Evolutionary conservation across 805 yeast species (phyloP).

Genomic region (Zygosaccharomyces pseudorouxii): DNA sequence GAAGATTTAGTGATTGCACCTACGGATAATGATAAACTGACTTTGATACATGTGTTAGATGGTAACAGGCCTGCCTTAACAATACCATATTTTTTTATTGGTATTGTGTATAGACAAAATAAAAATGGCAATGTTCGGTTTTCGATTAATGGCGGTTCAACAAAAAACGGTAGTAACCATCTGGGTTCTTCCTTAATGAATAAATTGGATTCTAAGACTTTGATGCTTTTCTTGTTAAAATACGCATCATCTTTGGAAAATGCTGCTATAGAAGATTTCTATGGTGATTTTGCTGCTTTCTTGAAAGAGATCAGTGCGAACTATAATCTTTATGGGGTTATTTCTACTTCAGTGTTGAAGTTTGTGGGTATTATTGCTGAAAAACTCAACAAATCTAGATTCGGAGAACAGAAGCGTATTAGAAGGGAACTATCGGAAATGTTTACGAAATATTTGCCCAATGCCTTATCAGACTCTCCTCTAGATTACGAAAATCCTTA

Average conservation of each 20-base stretch:
- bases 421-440: conserved; percentile 52
- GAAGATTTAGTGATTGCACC: conserved; percentile 53
- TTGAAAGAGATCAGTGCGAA: conserved; percentile 54
- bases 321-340: conserved; percentile 41
- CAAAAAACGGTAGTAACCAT: conserved; percentile 12
- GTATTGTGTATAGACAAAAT: conserved; percentile 28
- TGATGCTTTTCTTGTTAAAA: conserved; percentile 50
- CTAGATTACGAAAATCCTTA: conserved; percentile 16
- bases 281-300: conserved; percentile 53
- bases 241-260: conserved; percentile 65
- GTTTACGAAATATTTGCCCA: conserved; percentile 37
- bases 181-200: conserved; percentile 44
- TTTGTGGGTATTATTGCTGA: conserved; percentile 48
- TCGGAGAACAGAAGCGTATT: conserved; percentile 56
- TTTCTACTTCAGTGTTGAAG: conserved; percentile 51
- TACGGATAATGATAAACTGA: conserved; percentile 21
- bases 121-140: conserved; percentile 20
- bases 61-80: conserved; percentile 77
- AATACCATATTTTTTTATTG: conserved; percentile 58
- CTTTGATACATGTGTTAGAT: conserved; percentile 63
- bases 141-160: conserved; percentile 18
- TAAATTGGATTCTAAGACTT: conserved; percentile 41
- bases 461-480: conserved; percentile 26
- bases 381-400: conserved; percentile 54
- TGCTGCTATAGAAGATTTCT: conserved; percentile 78